phyloP scores from a whole-genome alignment of 495 filamentous ascomycete species.

The Penicillium coffeae region DNA sequence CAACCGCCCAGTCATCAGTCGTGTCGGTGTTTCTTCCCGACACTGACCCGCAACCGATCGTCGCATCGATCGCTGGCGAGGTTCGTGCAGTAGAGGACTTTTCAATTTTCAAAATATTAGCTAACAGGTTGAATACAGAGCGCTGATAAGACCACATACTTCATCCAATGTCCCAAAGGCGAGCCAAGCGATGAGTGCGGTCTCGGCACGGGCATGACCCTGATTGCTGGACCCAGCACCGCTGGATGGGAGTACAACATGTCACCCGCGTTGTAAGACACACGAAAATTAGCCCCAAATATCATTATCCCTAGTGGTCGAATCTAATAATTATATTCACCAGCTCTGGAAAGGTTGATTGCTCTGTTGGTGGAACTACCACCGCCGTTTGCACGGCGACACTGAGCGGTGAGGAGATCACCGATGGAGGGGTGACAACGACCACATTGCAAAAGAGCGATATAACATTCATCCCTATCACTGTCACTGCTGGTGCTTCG shows the following conservation, averaged over 20 bases:
- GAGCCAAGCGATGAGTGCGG: slow-evolving; percentile 29
- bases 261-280: not conserved
- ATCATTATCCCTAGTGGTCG: not conserved
- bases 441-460: slow-evolving; percentile 11
- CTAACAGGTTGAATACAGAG: slow-evolving; percentile 12
- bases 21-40: slow-evolving; percentile 34
- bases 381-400: slow-evolving; percentile 33
- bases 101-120: not conserved
- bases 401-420: slow-evolving; percentile 22
- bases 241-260: slow-evolving; percentile 15
- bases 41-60: slow-evolving; percentile 31
- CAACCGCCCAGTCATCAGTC: slow-evolving; percentile 25
- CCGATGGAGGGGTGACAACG: slow-evolving; percentile 20
- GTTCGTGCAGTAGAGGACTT: slow-evolving; percentile 10
- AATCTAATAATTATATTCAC: not conserved
- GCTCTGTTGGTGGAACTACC: slow-evolving; percentile 33
- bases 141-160: slow-evolving; percentile 37
- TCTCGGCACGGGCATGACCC: slow-evolving; percentile 26
- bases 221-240: slow-evolving; percentile 27
- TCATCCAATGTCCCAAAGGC: slow-evolving; percentile 36
- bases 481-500: slow-evolving; percentile 27
- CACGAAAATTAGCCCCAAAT: not conserved
- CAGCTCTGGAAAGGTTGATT: slow-evolving; percentile 28
- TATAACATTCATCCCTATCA: slow-evolving; percentile 26
- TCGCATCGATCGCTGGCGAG: slow-evolving; percentile 36